Evolutionary conservation across 192 early-diverging fungal species (phyloP).

Genomic region (Neocallimastix lanati): DNA sequence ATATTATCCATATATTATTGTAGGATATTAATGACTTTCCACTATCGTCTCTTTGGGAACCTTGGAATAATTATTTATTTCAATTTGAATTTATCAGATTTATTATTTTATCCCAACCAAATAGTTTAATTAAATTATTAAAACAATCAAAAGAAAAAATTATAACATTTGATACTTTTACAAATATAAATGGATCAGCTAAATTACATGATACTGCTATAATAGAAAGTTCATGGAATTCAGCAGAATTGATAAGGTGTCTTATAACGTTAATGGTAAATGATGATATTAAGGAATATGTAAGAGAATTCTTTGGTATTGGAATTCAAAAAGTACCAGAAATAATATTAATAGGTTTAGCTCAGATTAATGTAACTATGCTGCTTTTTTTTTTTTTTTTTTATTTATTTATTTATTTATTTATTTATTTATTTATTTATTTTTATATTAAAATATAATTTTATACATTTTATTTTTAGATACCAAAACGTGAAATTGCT

Average conservation of each 20-base stretch:
- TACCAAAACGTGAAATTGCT: slow-evolving; percentile 26
- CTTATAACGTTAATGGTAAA: background rate
- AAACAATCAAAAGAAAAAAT: background rate
- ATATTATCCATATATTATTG: too few species aligned
- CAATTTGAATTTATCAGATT: background rate
- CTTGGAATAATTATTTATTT: background rate
- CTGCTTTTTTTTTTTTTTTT: too few species aligned
- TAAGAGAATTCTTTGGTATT: slow-evolving; percentile 39
- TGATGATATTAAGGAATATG: slow-evolving; percentile 21
- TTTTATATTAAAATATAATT: too few species aligned
- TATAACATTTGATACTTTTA: background rate
- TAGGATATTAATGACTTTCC: background rate
- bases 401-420: too few species aligned
- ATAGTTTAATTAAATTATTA: background rate
- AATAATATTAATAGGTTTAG: slow-evolving; percentile 48
- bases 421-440: too few species aligned
- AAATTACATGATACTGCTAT: background rate
- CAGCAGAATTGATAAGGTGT: background rate
- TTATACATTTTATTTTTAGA: slow-evolving; percentile 15
- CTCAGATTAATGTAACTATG: slow-evolving; percentile 33
- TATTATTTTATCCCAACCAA: background rate
- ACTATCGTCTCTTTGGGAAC: background rate
- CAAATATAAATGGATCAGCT: background rate
- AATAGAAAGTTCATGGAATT: background rate
- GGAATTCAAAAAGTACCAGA: slow-evolving; percentile 49